Base-by-base conservation (phyloP, 208 protist species). In the Phytomonas francai region DNA sequence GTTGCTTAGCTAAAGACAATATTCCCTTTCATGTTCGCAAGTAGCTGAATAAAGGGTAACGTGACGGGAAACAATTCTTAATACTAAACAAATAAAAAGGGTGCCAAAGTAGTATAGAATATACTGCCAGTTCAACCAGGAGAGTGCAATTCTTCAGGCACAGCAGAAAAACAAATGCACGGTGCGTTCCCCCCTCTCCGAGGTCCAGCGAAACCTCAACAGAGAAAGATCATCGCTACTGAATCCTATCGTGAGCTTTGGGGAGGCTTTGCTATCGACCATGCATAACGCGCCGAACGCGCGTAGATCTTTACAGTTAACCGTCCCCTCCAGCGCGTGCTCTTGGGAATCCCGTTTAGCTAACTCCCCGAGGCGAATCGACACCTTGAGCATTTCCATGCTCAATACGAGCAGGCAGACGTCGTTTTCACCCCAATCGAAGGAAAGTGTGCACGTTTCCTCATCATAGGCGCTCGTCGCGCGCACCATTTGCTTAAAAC, bases 111-210 rank as follows among this genome's bases (percentile, higher is more conserved):
- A n/a, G n/a, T n/a, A n/a, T n/a, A n/a, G n/a, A n/a, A n/a, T n/a
- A n/a, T n/a, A n/a, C n/a, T n/a, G n/a, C n/a, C n/a, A n/a, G n/a
- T n/a, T n/a, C n/a, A n/a, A n/a, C n/a, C n/a, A n/a, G n/a, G n/a
- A n/a, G n/a, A n/a, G 5, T 36, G 56, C 28, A 42, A 2, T 39
- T 57, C 25, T n/a, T 71, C 76, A 87, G 28, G 42, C 61, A 19
- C 69, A 49, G 64, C 81, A 92, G 68, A 85, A 89, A 65, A 82
- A 89, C 42, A 92, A 72, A 64, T 77, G 70, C 2, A 78, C 78
- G 12, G 65, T 73, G 54, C 74, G 74, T 3, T 63, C 57, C 59
- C 76, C 77, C 11, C 42, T 27, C 5, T 73, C 62, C 16, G 78
- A 63, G 9, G 45, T n/a, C 84, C 86, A 92, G 28, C 77, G 68